Evolutionary conservation across 2,329 filamentous ascomycete genomes (phyloP), one percentile per base, ranked within the genome.

Genomic region (Corniculantispora saksenae): DNA sequence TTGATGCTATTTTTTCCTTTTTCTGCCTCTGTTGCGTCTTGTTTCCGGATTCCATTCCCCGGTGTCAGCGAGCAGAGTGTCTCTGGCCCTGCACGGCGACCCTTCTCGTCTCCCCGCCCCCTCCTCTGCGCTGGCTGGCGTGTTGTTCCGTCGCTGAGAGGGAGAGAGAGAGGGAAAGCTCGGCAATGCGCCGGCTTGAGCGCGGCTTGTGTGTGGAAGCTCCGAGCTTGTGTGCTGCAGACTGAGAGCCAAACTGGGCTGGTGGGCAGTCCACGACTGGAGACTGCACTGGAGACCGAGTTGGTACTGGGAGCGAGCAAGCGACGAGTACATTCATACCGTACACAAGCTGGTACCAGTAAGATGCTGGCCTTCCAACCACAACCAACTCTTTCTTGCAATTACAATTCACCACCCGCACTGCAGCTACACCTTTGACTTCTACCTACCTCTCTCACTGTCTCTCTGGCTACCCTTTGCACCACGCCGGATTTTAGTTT

Each of bases 181-280:
- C 62, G 62, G 62, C 23, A 64, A 58, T 64, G 62, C 62, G 55
- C 54, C 62, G 62, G 60, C 50, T 56, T 45, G 45, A 54, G 40
- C 40, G 40, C 60, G 50, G 54, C 21, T 32, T 54, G 51, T 23
- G 60, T 25, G 51, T 54, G 47, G 48, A 32, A 62, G 51, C 62
- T 64, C 62, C 62, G 62, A 64, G 54, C 47, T 59, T 27, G n/a
- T 29, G n/a, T 55, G 51, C 17, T 38, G 51, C 48, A 51, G 48
- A 12, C 15, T n/a, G n/a, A 25, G 35, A 43, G 54, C 54, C 54
- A 43, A 21, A 40, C 17, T 57, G 54, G 35, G 35, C 32, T 32
- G 32, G 32, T 32, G 32, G 32, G 32, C 32, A 32, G 32, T 5
- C 32, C 32, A 32, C 19, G 32, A 32, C 2, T 35, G 53, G 27